Evolutionary conservation across 176 grass and related monocot species (phyloP).

Genomic region (maize (Zea mays)): DNA sequence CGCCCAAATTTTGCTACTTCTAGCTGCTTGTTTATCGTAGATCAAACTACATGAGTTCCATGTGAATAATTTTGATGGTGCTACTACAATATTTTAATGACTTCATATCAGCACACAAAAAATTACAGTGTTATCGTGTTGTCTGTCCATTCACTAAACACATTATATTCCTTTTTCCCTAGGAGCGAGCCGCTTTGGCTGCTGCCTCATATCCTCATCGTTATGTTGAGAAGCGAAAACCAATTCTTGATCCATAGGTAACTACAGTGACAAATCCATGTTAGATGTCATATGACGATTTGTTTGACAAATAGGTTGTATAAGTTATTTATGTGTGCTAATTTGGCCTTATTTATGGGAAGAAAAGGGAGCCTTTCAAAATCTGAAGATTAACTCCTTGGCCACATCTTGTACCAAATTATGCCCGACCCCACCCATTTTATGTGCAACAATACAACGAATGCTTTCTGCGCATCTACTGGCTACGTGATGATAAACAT

Average conservation of each 20-base stretch:
- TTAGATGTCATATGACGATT: background rate
- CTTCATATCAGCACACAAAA: too few relatives aligned
- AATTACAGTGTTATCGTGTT: too few relatives aligned
- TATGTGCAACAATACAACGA: slow-evolving; percentile 12
- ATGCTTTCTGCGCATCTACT: slow-evolving; percentile 10
- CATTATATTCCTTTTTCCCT: background rate
- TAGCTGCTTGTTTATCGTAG: too few relatives aligned
- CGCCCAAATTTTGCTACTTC: too few relatives aligned
- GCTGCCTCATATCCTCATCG: slow-evolving; percentile 77
- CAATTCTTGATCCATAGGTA: slow-evolving; percentile 33
- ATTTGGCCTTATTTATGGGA: too few relatives aligned
- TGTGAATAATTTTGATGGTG: too few relatives aligned
- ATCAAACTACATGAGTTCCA: too few relatives aligned
- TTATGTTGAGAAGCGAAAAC: slow-evolving; percentile 89
- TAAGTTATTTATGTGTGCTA: background rate
- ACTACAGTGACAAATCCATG: background rate
- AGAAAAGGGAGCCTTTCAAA: too few relatives aligned
- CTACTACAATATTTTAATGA: too few relatives aligned
- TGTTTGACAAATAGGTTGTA: background rate
- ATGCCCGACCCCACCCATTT: background rate
- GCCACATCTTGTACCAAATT: background rate
- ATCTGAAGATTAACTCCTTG: too few relatives aligned
- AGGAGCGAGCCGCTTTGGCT: slow-evolving; percentile 81
- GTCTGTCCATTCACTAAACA: background rate
- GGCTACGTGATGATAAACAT: slow-evolving; percentile 10